Conservation (phyloP, 495 filamentous ascomycete genomes). For the Sordaria brevicollis region DNA sequence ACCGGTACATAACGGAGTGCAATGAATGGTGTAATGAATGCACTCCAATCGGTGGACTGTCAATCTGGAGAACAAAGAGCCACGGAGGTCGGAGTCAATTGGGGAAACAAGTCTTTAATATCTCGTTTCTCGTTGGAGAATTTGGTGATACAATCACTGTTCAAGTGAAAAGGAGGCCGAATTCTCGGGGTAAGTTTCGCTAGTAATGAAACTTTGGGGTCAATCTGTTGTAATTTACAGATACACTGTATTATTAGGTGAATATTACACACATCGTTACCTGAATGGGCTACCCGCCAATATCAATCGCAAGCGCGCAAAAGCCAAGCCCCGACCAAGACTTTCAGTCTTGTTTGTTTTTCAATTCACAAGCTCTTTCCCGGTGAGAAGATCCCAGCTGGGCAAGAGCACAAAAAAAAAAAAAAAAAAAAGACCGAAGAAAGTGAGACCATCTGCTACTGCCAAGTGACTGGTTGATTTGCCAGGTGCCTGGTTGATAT, state of each 20-base stretch:
- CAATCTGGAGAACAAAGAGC: not conserved
- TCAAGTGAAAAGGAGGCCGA: not conserved
- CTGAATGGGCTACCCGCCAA: not conserved
- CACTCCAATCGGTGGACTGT: too few relatives aligned
- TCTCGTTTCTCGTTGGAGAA: not conserved
- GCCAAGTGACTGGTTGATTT: not conserved
- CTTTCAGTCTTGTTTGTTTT: not conserved
- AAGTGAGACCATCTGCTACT: not conserved
- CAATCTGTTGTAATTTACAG: not conserved
- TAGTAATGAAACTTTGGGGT: not conserved
- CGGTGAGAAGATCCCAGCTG: not conserved
- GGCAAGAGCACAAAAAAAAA: not conserved
- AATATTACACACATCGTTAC: not conserved
- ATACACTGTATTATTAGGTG: not conserved
- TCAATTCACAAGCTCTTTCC: not conserved
- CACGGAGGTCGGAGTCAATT: not conserved
- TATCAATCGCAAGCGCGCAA: not conserved
- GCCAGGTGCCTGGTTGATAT: not conserved
- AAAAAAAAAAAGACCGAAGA: too few relatives aligned
- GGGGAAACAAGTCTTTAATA: not conserved
- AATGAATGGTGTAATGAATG: not conserved
- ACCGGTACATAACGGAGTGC: too few relatives aligned
- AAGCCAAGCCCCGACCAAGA: not conserved
- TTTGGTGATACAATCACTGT: too few relatives aligned
- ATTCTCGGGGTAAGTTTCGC: not conserved